A percentile compares a stretch with the other conserved stretches of the same genome.
These are phyloP conservation scores for Solanum hybrid DNA, from an alignment of 305 asterid species.

Conservation along the genomic window DNA sequence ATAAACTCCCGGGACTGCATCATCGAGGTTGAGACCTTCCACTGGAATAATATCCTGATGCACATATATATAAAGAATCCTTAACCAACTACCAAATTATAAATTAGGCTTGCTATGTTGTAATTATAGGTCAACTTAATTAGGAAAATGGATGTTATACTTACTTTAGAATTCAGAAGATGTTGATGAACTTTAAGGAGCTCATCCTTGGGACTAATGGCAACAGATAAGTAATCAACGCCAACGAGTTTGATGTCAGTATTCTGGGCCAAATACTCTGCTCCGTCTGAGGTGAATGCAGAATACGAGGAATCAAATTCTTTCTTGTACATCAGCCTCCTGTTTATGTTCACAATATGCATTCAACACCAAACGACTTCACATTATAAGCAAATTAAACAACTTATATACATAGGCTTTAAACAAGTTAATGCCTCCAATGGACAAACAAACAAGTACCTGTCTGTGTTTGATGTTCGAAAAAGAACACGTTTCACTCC, in stretches of 20 bases:
- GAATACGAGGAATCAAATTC: constrained; percentile 7
- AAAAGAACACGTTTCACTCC: constrained; percentile 22
- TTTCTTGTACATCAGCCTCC: constrained; percentile 9
- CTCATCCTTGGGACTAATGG: not conserved
- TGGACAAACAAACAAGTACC: not conserved
- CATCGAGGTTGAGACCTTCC: constrained; percentile 18
- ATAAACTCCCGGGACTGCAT: constrained; percentile 11
- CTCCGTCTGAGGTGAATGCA: constrained; percentile 17
- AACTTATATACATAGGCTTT: not conserved
- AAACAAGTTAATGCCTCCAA: not conserved
- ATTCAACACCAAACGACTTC: not conserved
- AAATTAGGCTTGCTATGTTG: not conserved
- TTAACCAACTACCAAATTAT: not conserved
- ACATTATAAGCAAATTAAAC: not conserved
- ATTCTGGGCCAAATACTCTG: constrained; percentile 17
- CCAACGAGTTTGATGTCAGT: constrained; percentile 26
- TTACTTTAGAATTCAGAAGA: not conserved
- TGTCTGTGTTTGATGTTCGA: constrained; percentile 14
- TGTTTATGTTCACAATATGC: not conserved
- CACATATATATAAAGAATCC: not conserved
- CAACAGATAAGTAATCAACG: constrained; percentile 18
- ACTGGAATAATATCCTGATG: constrained; percentile 18
- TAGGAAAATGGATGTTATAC: not conserved
- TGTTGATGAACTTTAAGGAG: not conserved
- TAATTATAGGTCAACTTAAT: not conserved